A percentile compares a stretch with the other conserved stretches of the same genome.
These are phyloP conservation scores for Leishmania lainsoni DNA, from an alignment of 208 protist genomes.

Conservation along the genomic window DNA sequence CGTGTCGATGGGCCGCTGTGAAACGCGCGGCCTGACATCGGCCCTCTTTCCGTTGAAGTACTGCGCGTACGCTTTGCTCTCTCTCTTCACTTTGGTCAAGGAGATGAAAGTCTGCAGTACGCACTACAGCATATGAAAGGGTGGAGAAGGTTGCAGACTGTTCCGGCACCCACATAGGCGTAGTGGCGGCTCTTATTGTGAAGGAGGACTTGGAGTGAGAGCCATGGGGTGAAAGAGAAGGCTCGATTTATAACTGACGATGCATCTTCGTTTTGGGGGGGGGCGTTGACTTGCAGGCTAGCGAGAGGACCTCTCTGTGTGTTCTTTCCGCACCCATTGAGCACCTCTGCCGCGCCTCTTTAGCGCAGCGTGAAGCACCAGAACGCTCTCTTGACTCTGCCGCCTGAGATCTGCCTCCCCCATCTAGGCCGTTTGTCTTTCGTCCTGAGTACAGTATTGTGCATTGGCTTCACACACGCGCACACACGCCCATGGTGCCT, in stretches of 20 bases:
- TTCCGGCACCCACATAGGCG: neutral
- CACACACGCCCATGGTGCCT: too few relatives aligned
- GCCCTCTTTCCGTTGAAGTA: neutral
- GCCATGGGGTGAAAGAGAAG: neutral
- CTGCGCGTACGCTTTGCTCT: neutral
- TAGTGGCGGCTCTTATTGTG: neutral
- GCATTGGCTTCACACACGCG: too few relatives aligned
- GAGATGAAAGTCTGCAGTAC: neutral
- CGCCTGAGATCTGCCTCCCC: too few relatives aligned
- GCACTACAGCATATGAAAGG: neutral
- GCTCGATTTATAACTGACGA: neutral
- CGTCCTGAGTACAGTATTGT: too few relatives aligned
- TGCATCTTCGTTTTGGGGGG: neutral
- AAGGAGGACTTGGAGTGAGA: neutral
- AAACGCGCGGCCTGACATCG: neutral
- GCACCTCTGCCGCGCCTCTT: too few relatives aligned
- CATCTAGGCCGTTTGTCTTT: too few relatives aligned
- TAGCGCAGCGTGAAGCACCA: too few relatives aligned
- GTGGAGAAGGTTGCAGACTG: neutral
- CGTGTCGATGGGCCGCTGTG: neutral
- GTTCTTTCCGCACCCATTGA: too few relatives aligned
- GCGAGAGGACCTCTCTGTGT: neutral
- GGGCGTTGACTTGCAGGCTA: neutral
- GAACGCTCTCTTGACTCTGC: too few relatives aligned
- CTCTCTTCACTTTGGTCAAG: neutral